Conservation (phyloP, 2,329 filamentous ascomycete species). For the Fonsecaea nubica region DNA sequence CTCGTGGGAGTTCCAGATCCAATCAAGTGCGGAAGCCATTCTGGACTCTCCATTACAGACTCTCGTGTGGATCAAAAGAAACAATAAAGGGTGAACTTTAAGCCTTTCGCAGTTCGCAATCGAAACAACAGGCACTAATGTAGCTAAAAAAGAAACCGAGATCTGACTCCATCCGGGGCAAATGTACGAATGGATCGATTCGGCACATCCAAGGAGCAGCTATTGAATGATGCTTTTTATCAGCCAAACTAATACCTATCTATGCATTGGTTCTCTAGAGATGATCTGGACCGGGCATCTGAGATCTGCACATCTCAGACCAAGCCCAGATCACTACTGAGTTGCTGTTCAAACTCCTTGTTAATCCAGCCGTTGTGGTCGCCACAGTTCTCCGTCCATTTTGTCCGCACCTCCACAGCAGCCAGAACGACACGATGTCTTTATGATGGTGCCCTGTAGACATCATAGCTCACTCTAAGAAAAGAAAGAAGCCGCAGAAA, state of each 20-base stretch:
- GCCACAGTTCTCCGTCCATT: conserved; percentile 16
- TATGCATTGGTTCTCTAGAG: conserved; percentile 9
- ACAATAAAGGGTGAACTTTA: background rate
- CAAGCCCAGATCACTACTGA: background rate
- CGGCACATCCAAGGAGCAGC: background rate
- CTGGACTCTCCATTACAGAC: no score
- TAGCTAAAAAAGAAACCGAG: background rate
- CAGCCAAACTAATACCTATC: conserved; percentile 20
- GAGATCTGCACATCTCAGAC: conserved; percentile 35
- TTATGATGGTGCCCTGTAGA: conserved; percentile 1
- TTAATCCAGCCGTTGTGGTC: conserved; percentile 14
- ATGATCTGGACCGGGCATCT: background rate
- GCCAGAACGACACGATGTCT: background rate
- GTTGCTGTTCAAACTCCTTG: background rate
- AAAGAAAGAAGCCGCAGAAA: background rate
- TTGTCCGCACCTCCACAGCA: conserved; percentile 7
- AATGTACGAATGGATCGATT: background rate
- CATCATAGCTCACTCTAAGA: background rate
- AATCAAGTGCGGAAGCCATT: background rate
- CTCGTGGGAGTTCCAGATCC: no score
- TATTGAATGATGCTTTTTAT: conserved; percentile 8
- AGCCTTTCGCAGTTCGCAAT: background rate
- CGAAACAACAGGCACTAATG: background rate
- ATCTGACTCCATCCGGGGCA: background rate
- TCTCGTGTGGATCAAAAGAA: background rate